Base-by-base conservation (phyloP, 176 grass and related monocot species). In the Olyra latifolia region DNA sequence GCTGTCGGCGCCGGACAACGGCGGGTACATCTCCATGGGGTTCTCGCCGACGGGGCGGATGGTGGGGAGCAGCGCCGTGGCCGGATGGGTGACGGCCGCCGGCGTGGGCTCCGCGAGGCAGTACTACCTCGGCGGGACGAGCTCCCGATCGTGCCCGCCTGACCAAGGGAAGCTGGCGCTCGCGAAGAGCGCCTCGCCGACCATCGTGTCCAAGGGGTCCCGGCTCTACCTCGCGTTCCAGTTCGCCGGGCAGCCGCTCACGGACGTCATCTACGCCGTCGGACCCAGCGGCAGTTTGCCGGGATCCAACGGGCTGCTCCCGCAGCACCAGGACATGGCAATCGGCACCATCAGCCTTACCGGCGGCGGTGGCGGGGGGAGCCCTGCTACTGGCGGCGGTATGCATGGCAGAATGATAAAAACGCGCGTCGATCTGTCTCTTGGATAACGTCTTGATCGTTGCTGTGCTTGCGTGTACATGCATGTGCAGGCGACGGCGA, bases 201-300 rank as follows among this genome's bases (percentile, higher is more conserved):
- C 75, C 76, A n/a, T 91, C 45, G 59, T 68, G 86, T 82, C 89
- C 29, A 76, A 56, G 58, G 48, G 57, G 25, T 91, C 89, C 13
- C 77, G 89, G 44, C 65, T 91, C 77, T 91, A 78, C 72, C 77
- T 91, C 49, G 80, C 81, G 28, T 91, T 91, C 86, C 82, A 91
- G 82, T 25, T 91, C 40, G 12, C 57, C 7, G 82, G 71, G 0
- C 82, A 82, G 72, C 86, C 85, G 16, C 57, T 61, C 46, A 56
- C 53, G 1, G 16, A 69, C 41, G 35, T 91, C 16, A 42, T 91
- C 57, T 91, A 88, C 44, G 89, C 89, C 23, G 86, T 88, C 10
- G 82, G 89, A 0, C 84, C 84, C 25, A 54, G 35, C 16, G 44
- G 66, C 20, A 44, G 2, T 19, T 30, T 81, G 58, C 89, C 89